Conservation (phyloP, 2,329 filamentous ascomycete species). For the Aureobasidium subglaciale region DNA sequence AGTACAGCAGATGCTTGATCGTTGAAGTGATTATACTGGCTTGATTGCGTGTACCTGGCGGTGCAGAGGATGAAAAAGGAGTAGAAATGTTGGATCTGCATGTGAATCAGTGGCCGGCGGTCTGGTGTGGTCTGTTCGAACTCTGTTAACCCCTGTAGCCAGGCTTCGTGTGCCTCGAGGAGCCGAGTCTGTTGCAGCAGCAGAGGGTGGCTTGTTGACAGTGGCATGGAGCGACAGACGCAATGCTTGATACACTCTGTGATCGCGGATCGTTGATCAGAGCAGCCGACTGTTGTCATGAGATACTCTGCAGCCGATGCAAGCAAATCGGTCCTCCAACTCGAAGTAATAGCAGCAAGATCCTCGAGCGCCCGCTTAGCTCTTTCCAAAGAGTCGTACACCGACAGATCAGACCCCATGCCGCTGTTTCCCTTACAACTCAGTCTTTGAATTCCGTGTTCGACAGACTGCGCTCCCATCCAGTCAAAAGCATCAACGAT, state of each 20-base stretch:
- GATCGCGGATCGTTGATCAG: background rate
- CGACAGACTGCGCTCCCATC: background rate
- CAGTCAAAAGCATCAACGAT: background rate
- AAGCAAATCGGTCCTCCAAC: background rate
- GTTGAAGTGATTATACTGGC: background rate
- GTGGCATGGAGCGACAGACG: background rate
- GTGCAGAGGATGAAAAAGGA: background rate
- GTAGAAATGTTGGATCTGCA: slow-evolving; percentile 7
- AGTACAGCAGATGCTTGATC: background rate
- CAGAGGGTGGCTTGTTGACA: background rate
- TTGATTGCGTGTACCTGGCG: background rate
- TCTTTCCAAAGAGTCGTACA: background rate
- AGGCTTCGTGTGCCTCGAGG: background rate
- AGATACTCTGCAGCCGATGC: background rate
- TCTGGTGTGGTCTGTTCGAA: background rate
- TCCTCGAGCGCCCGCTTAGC: background rate
- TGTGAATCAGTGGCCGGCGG: background rate
- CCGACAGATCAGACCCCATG: background rate
- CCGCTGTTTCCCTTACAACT: too few species aligned
- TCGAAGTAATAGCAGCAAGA: background rate
- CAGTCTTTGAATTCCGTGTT: too few species aligned
- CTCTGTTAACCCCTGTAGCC: background rate
- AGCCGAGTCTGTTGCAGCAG: background rate
- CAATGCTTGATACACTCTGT: background rate
- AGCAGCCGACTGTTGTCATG: background rate